Evolutionary conservation across 345 rosid species (phyloP), one percentile per base, ranked within the genome.

Genomic region (Kandelia obovata): DNA sequence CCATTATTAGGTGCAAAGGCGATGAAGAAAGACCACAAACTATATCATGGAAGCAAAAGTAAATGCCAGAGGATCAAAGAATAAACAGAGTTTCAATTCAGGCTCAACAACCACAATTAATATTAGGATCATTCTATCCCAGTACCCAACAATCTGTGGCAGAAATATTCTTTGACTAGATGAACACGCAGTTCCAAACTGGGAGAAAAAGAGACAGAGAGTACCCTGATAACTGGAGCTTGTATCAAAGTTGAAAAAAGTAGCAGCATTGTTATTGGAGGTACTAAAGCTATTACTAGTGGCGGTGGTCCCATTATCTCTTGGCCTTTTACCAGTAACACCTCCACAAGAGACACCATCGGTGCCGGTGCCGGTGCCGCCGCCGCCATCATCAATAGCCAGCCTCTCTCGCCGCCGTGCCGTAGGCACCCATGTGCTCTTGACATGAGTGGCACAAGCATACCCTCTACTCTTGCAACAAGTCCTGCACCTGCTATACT

Each of bases 391-490:
- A 56, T 67, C 21, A 60, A 47, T 26, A 59, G 73, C 71, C 63
- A 39, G 39, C 46, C 71, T 71, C 63, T 85, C 88, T 47, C 84
- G 73, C 68, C 86, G 74, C 46, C 73, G 70, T n/a, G 87, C 30
- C 17, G 97, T 82, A 26, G 97, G 84, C 27, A 88, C 73, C 97
- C 97, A 92, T 4, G 97, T 89, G 89, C 93, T 89, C 85, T 83
- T 86, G 78, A 89, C 70, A 82, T 92, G 97, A 73, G 97, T 88
- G 35, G 83, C 52, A 72, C 96, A 92, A 19, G 82, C 83, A 63
- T 78, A 88, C 7, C 90, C 96, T 75, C 85, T 73, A 69, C 79
- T 81, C 83, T 88, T 92, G 73, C 97, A 92, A 69, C 97, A 92
- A 77, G 94, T 89, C 70, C 97, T 82, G 55, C 97, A 89, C 72